These are phyloP conservation scores for Yamadazyma insecticola DNA, from an alignment of 805 yeast species.

Conservation along the genomic window DNA sequence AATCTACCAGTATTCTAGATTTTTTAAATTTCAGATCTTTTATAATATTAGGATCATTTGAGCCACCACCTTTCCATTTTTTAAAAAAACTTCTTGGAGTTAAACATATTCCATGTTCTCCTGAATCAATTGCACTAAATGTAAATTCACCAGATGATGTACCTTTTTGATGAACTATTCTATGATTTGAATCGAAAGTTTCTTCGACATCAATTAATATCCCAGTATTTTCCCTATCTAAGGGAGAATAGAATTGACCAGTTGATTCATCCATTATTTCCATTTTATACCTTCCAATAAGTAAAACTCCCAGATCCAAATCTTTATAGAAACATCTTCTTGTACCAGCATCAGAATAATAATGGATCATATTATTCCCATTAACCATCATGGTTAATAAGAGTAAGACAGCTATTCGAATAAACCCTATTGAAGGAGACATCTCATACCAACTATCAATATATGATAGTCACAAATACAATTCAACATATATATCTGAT, in stretches of 20 bases:
- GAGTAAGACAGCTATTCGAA: too few species aligned
- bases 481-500: too few species aligned
- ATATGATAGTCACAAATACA: too few species aligned
- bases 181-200: constrained; percentile 17
- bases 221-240: constrained; percentile 24
- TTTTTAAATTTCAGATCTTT: constrained; percentile 18
- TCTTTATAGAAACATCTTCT: constrained; percentile 56
- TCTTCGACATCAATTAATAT: constrained; percentile 44
- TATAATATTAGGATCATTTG: constrained; percentile 8
- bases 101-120: constrained; percentile 22
- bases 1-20: constrained; percentile 17
- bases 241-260: constrained; percentile 26
- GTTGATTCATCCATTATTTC: constrained; percentile 39
- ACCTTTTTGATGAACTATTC: constrained; percentile 23
- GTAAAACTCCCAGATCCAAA: constrained; percentile 43
- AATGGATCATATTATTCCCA: too few species aligned
- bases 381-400: too few species aligned
- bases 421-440: too few species aligned
- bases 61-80: constrained; percentile 14
- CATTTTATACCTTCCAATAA: constrained; percentile 47
- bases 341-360: constrained; percentile 48
- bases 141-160: constrained; percentile 20
- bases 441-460: too few species aligned
- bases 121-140: constrained; percentile 21
- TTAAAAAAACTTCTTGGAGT: constrained; percentile 20